Base-by-base conservation (phyloP, 352 stramenopile species). In the Phytophthora foliorum region DNA sequence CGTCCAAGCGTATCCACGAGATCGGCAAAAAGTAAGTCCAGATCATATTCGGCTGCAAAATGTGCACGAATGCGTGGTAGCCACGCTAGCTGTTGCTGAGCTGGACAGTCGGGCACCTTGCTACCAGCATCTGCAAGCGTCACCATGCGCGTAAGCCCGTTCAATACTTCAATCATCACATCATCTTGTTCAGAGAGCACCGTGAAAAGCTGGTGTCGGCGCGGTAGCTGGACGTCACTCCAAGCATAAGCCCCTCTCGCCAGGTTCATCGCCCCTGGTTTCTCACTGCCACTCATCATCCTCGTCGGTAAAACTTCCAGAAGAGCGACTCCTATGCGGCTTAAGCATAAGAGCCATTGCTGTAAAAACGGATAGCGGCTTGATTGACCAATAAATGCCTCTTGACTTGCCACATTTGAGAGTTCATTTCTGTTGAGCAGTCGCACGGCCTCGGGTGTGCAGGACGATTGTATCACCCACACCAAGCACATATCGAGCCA, bases 181-280 rank as follows among this genome's bases (percentile, higher is more conserved):
- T 92, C 82, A 38, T 93, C 85, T 75, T 93, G 83, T 51, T 93
- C 85, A 22, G 74, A 78, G 11, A 93, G 61, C 17, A 91, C 62
- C 11, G 42, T 53, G n/a, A 92, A 72, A 19, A 92, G 50, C n/a
- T 72, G 65, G 25, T 49, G 21, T 13, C 83, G 72, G 42, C 41
- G 56, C 25, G 81, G 75, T 38, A 84, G 36, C 29, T 70, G 41
- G 2, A 34, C 25, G n/a, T 57, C 8, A 27, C 16, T 44, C 42
- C 48, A 65, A 44, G 27, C 1, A 38, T 22, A 17, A n/a, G 9
- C 31, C 27, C 4, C 17, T 2, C 19, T 16, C 44, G 14, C 5
- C 13, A 24, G 17, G n/a, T 48, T 25, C 4, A 22, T 16, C 7
- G 6, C 3, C 50, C 49, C 11, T 19, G 42, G 41, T 11, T 13